phyloP scores from a whole-genome alignment of 257 asterid species.

The Verbena officinalis region DNA sequence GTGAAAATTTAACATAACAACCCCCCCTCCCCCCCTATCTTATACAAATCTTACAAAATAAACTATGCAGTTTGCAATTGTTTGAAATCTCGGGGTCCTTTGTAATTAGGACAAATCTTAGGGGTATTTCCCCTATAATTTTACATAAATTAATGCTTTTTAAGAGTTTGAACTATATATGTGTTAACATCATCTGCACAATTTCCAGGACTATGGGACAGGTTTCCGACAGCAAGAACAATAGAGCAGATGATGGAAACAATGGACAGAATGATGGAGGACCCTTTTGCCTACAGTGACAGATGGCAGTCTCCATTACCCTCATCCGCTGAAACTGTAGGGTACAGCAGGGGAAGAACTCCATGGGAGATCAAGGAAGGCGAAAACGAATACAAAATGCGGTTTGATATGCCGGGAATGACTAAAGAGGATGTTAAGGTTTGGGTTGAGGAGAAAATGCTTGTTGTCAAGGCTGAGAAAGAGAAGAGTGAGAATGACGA shows the following conservation, averaged over 20 bases:
- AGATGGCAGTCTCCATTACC: slow-evolving; percentile 31
- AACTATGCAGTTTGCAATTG: too few species aligned
- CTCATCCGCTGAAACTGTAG: slow-evolving; percentile 28
- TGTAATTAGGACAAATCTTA: too few species aligned
- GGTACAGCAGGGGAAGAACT: slow-evolving; percentile 58
- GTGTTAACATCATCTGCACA: not conserved
- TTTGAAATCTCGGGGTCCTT: too few species aligned
- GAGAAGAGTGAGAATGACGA: slow-evolving; percentile 11
- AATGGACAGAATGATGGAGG: slow-evolving; percentile 73
- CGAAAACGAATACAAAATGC: slow-evolving; percentile 59
- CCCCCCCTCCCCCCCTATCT: too few species aligned
- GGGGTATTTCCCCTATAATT: too few species aligned
- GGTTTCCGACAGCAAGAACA: slow-evolving; percentile 74
- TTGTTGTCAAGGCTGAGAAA: slow-evolving; percentile 71
- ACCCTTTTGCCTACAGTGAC: slow-evolving; percentile 45
- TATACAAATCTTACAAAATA: too few species aligned
- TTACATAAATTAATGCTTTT: too few species aligned
- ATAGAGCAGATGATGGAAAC: slow-evolving; percentile 86
- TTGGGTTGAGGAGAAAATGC: slow-evolving; percentile 73
- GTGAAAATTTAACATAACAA: too few species aligned
- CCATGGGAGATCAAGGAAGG: slow-evolving; percentile 85
- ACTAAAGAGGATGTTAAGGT: slow-evolving; percentile 65
- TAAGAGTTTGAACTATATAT: too few species aligned
- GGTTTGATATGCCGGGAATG: slow-evolving; percentile 90
- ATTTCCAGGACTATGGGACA: slow-evolving; percentile 65